Evolutionary conservation across 176 grass and related monocot genomes (phyloP).

Genomic region (Carex kokanica): DNA sequence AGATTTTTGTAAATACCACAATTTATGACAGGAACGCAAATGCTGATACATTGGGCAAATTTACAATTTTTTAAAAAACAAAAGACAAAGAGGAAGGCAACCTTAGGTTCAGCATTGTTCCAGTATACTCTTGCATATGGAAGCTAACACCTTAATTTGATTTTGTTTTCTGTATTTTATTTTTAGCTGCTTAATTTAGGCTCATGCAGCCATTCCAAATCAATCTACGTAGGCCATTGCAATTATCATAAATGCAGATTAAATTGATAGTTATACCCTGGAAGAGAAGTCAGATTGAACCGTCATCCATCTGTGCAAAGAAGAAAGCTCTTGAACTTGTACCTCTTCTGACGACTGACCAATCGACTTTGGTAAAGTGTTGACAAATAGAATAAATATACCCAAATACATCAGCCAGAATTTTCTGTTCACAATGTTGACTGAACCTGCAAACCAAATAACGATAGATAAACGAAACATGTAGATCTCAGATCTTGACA

Average conservation of each 20-base stretch:
- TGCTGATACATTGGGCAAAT: neutral
- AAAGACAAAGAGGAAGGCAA: neutral
- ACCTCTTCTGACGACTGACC: conserved; percentile 5
- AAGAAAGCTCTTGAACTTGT: neutral
- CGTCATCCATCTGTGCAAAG: conserved; percentile 5
- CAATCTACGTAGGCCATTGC: neutral
- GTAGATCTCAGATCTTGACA: neutral
- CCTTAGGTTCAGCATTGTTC: neutral
- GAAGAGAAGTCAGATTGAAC: conserved; percentile 1
- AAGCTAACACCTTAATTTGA: neutral
- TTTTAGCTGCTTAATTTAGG: neutral
- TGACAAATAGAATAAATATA: conserved; percentile 16
- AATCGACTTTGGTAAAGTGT: conserved; percentile 11
- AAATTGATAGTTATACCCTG: conserved; percentile 9
- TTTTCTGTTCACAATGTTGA: neutral
- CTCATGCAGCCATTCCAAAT: neutral
- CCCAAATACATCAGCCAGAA: conserved; percentile 9
- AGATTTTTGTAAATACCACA: neutral
- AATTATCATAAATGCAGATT: neutral
- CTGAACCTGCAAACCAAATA: conserved; percentile 14
- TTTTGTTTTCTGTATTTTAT: conserved; percentile 13
- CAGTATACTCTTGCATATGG: neutral
- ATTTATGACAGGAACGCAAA: neutral
- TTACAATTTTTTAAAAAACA: neutral
- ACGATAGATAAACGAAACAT: neutral